Evolutionary conservation across 352 stramenopile genomes (phyloP), one percentile per base, ranked within the genome.

Genomic region (Phytopythium boreale): DNA sequence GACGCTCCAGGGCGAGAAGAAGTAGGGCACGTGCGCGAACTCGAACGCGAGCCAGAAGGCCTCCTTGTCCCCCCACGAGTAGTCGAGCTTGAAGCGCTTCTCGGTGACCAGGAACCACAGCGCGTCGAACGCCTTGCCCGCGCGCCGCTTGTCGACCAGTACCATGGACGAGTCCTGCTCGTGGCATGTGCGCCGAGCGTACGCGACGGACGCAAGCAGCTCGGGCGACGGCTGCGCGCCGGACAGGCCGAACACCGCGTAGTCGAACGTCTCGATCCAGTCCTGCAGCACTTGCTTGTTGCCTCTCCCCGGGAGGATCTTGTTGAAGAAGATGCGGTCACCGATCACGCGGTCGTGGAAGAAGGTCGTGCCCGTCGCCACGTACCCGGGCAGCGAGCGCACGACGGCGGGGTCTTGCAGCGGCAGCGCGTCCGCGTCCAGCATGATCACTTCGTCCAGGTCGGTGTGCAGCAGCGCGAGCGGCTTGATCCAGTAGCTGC

Each of bases 151-250:
- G 64, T 93, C 78, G 31, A 93, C 75, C 3, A 82, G 62, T 15
- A 93, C 49, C 63, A 93, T 88, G 10, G 79, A 92, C 10, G 82
- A 90, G 63, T 92, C 84, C 61, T 89, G 76, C 46, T 92, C 80
- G 51, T 90, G 80, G 24, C 74, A 80, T 8, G 75, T 90, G 31
- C 72, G 52, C 0, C 73, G 69, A 0, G 66, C 64, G 43, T 82
- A 88, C 1, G 70, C 69, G 31, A 85, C 79, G 1, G 75, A 89
- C 0, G 70, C 64, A 8, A 75, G 66, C 20, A 90, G 66, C 24
- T 74, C 66, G 0, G 46, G 8, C 0, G 79, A 77, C 20, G 71
- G 68, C 17, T 72, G 52, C 19, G 61, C 34, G 6, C 46, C 57
- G 1, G 58, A 24, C 12, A 88, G 63, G 10, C 62, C 63, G 44